Evolutionary conservation across 306 rosid species (phyloP), one percentile per base, ranked within the genome.

Genomic region (Fragaria iinumae): DNA sequence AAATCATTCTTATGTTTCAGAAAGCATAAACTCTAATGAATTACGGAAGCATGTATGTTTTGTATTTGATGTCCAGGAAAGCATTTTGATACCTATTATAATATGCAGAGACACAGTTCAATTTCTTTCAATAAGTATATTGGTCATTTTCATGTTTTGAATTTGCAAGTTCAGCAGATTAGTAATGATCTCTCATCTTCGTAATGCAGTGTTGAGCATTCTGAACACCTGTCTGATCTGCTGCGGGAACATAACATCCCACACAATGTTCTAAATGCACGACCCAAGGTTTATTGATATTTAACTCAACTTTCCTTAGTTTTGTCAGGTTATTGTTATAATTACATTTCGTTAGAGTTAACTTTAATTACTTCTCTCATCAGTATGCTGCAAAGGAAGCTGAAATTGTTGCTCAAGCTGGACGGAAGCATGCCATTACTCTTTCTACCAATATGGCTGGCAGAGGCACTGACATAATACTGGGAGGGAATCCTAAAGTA

Each of bases 401-500:
- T 78, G 91, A 95, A 80, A 82, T 80, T 84, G 96, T 95, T 82
- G 98, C 97, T 44, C 98, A 95, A 84, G 98, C 98, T 82, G 97
- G 98, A 73, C 85, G 87, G 76, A 95, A 95, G 87, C 79, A 87
- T 82, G 97, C 97, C 84, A 95, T 94, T 80, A 94, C 97, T 80
- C 85, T 94, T 83, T 94, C 98, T 62, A 94, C 98, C 80, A 94
- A 94, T 84, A 94, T 95, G 97, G 98, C 98, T 79, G 98, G 98
- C 80, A 90, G 98, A 86, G 98, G 98, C 86, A 95, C 97, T 63
- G 97, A 92, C 85, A 95, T 95, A 88, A 95, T 95, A 84, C 90
- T 94, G 25, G 98, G 97, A 77, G 98, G 98, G 84, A 94, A 94
- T 90, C 98, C 98, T 67, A 92, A 92, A 84, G 98, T 92, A 88